Percentiles rank a stretch among this genome's conserved stretches.
phyloP scores from a whole-genome alignment of 257 asterid species.

The Salvia splendens region DNA sequence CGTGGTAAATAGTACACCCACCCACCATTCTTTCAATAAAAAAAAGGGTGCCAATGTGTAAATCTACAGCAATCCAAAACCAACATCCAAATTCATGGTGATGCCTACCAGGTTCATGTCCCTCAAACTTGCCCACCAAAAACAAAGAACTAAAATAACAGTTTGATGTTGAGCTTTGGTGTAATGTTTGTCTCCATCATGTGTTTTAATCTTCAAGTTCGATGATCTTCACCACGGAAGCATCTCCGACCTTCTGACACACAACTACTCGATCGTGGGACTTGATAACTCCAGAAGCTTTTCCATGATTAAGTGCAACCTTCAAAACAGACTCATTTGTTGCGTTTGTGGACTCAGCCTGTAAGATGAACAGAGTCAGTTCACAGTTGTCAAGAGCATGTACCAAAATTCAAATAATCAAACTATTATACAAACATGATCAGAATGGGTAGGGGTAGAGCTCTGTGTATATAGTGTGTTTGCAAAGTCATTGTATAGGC shows the following conservation, averaged over 20 bases:
- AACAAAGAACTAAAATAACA: neutral
- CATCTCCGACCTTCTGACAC: conserved; percentile 24
- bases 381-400: no score
- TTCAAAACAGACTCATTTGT: conserved; percentile 22
- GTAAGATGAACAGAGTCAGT: neutral
- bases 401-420: no score
- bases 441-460: no score
- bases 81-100: neutral
- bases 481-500: no score
- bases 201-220: conserved; percentile 4
- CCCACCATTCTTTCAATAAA: conserved; percentile 20
- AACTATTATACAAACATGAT: no score
- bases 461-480: no score
- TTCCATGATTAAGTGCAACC: conserved; percentile 24
- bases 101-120: neutral
- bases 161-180: neutral
- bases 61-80: neutral
- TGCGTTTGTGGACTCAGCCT: conserved; percentile 24
- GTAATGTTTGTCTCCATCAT: no score
- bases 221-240: conserved; percentile 23
- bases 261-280: conserved; percentile 23
- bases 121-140: conserved; percentile 1
- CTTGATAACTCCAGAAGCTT: conserved; percentile 23
- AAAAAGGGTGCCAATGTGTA: neutral
- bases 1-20: conserved; percentile 4